A percentile compares a stretch with the other conserved stretches of the same genome.
Conservation (phyloP, 345 rosid genomes). For the Xanthoceras sorbifolium region DNA sequence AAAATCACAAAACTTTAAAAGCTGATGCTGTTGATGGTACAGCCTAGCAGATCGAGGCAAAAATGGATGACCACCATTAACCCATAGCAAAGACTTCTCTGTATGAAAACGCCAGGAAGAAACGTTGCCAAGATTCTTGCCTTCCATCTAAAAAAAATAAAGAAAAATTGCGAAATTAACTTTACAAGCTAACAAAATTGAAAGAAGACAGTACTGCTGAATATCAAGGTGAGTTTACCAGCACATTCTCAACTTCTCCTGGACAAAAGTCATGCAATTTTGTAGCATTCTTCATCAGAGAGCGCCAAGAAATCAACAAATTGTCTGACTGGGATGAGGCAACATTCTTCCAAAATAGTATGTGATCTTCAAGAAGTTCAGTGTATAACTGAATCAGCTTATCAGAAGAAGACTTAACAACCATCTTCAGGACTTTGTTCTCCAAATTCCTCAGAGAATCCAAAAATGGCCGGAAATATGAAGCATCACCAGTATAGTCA, state of each 20-base stretch:
- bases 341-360: conserved; percentile 65
- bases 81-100: conserved; percentile 80
- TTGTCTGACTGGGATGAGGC: conserved; percentile 47
- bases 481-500: conserved; percentile 36
- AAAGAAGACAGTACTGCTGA: conserved; percentile 8
- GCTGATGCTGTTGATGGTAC: conserved; percentile 52
- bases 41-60: conserved; percentile 59
- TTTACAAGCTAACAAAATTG: not conserved
- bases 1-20: conserved; percentile 55
- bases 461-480: conserved; percentile 47
- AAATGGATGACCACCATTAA: conserved; percentile 88
- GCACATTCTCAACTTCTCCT: conserved; percentile 42
- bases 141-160: conserved; percentile 45
- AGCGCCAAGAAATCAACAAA: conserved; percentile 57
- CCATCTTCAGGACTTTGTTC: conserved; percentile 47
- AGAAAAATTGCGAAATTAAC: conserved; percentile 20
- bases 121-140: conserved; percentile 48
- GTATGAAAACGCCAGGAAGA: conserved; percentile 43
- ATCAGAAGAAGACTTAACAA: conserved; percentile 56
- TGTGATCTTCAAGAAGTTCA: conserved; percentile 67
- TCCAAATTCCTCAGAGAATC: conserved; percentile 62
- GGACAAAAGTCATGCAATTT: conserved; percentile 57
- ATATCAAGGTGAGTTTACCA: conserved; percentile 49
- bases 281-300: conserved; percentile 61
- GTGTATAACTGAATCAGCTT: conserved; percentile 48